These are phyloP conservation scores for Coemansia furcata DNA, from an alignment of 192 early-diverging fungal genomes.

Conservation along the genomic window DNA sequence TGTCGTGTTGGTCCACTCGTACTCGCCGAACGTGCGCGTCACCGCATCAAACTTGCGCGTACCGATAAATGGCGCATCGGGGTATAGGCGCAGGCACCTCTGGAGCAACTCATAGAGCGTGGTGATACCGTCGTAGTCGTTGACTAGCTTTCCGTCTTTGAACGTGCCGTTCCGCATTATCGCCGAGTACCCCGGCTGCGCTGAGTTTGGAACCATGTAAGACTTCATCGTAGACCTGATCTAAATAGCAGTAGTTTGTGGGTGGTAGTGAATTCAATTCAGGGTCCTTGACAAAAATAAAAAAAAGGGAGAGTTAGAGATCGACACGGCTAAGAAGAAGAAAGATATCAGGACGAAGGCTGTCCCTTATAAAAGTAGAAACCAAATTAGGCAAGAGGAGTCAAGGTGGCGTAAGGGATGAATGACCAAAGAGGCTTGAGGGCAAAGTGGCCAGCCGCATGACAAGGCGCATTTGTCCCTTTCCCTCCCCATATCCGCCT, in stretches of 20 bases:
- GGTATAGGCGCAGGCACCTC: slow-evolving; percentile 40
- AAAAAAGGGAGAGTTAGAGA: background rate
- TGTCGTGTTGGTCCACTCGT: slow-evolving; percentile 65
- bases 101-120: slow-evolving; percentile 45
- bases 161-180: slow-evolving; percentile 26
- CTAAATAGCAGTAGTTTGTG: background rate
- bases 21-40: slow-evolving; percentile 57
- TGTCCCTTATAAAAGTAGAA: background rate
- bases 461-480: background rate
- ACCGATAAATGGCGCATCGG: slow-evolving; percentile 58
- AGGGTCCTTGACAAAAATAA: background rate
- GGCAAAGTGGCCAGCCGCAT: background rate
- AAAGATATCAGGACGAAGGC: background rate
- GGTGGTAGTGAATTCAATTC: background rate
- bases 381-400: background rate
- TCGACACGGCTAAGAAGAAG: background rate
- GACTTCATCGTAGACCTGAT: slow-evolving; percentile 1
- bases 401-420: background rate
- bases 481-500: background rate
- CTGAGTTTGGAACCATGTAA: slow-evolving; percentile 33
- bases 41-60: slow-evolving; percentile 57
- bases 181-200: slow-evolving; percentile 44
- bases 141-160: slow-evolving; percentile 21
- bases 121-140: slow-evolving; percentile 11
- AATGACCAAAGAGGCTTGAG: background rate